Evolutionary conservation across 495 filamentous ascomycete species (phyloP), one percentile per base, ranked within the genome.

Genomic region (Talaromyces ruber): DNA sequence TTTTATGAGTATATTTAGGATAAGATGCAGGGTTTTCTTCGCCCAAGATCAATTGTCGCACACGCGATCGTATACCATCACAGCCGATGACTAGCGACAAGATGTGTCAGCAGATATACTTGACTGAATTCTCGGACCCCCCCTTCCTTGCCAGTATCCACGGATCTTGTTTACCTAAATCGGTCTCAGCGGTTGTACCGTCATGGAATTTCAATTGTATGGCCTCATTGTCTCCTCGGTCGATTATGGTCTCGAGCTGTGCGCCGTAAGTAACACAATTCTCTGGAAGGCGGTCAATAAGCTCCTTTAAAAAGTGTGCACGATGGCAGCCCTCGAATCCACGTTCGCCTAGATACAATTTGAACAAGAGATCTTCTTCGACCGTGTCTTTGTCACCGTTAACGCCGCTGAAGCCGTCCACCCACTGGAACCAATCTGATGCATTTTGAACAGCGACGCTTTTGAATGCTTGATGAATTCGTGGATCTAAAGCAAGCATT

Each of bases 251-350:
- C 11, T 69, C 67, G 1, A 83, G 53, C 21, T 70, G 64, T 63
- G 80, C 81, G 8, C 66, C 62, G 25, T 80, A 76, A 9, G 68
- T 56, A 54, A 79, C 66, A 9, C 74, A 68, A 1, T 69, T 79
- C 1, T 74, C 70, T 0, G 84, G 83, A 26, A 88, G 63, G 34
- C 82, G 26, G 52, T 79, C 74, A 11, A 84, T 76, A 24, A 88
- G 63, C 64, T 81, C 75, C 24, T 83, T 80, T n/a, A 88, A 69
- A 62, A 84, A 88, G n/a, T 82, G 74, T 1, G 82, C 84, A 0
- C 86, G 75, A 64, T 86, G 81, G 55, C 75, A 75, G 12, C 50
- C 50, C 12, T 52, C 50, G 25, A 52, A 52, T 24, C 50, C 50
- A 24, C 50, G 50, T 22, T 52, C 24, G 2, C 26, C 26, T n/a